Evolutionary conservation across 2,329 filamentous ascomycete species (phyloP), one percentile per base, ranked within the genome.

Genomic region (Emmonsiellopsis sp.): DNA sequence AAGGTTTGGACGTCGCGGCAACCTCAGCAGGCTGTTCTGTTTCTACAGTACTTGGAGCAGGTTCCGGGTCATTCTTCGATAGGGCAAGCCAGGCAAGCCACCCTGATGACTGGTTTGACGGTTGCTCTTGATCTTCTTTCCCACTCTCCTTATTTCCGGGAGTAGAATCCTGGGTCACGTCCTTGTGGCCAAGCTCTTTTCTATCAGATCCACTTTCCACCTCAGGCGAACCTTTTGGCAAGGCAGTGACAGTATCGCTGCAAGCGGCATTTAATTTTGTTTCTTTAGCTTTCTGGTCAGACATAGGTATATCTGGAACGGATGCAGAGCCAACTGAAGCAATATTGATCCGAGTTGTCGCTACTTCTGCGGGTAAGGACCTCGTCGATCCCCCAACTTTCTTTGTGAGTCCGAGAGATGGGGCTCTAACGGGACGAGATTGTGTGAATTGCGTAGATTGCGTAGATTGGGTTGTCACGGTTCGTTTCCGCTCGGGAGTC

Each of bases 281-380:
- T 61, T 56, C 51, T 66, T 51, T 33, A 44, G 21, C 21, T 1
- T 9, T 32, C 40, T 42, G 45, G 27, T 31, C 21, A 45, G 59
- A 44, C 45, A 60, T 53, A n/a, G 61, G 59, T 51, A 62, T 51
- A 49, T 61, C 55, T 17, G 65, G 59, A 44, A 64, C 63, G 42
- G 65, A 68, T 27, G 64, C 59, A 34, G 67, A 68, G 45, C 67
- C 66, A 56, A 71, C 67, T 17, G 71, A 74, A 37, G 69, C 70
- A 51, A 75, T 70, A 58, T 76, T 71, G 49, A 76, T 62, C 47
- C 65, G 66, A 5, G 74, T 76, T 13, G 73, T 76, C 14, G 72
- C 69, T 48, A 68, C 69, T 60, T 70, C 64, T 9, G 69, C 71
- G 10, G 74, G 74, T 32, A 74, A 67, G 10, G 74, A 75, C 56